Percentiles rank a stretch among this genome's conserved stretches.
Evolutionary conservation across 2,329 filamentous ascomycete species (phyloP).

Genomic region (Rutstroemia sydowiana): DNA sequence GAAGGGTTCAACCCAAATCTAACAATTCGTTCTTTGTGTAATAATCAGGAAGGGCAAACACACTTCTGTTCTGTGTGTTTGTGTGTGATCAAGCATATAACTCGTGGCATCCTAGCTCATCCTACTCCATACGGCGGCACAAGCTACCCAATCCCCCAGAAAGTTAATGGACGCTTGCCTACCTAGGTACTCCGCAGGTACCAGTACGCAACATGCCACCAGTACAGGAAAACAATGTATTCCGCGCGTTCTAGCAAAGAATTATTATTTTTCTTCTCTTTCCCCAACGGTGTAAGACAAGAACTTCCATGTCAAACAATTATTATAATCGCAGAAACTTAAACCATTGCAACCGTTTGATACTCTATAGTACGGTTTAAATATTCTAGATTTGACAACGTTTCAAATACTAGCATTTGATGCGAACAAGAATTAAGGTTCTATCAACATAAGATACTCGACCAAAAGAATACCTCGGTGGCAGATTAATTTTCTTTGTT

Average conservation of each 20-base stretch:
- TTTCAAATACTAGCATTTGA: no score
- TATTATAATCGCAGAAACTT: no score
- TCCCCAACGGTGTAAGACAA: background rate
- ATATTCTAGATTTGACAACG: no score
- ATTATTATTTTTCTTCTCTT: background rate
- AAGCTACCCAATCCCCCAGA: background rate
- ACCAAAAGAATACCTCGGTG: no score
- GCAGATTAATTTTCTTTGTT: no score
- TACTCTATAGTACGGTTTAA: background rate
- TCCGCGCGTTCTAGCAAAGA: background rate
- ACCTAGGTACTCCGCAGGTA: background rate
- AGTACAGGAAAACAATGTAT: background rate
- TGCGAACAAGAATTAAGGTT: no score
- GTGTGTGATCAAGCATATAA: background rate
- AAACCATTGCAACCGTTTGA: background rate
- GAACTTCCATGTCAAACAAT: no score
- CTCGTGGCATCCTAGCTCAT: conserved; percentile 4
- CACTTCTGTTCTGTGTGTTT: background rate
- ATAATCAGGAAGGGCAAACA: background rate
- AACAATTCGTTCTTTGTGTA: background rate
- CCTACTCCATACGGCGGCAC: no score
- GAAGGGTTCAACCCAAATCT: no score
- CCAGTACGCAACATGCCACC: background rate
- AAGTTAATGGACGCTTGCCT: background rate
- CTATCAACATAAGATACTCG: no score